These are phyloP conservation scores for Paraglomus occultum DNA, from an alignment of 192 early-diverging fungal genomes.

Conservation along the genomic window DNA sequence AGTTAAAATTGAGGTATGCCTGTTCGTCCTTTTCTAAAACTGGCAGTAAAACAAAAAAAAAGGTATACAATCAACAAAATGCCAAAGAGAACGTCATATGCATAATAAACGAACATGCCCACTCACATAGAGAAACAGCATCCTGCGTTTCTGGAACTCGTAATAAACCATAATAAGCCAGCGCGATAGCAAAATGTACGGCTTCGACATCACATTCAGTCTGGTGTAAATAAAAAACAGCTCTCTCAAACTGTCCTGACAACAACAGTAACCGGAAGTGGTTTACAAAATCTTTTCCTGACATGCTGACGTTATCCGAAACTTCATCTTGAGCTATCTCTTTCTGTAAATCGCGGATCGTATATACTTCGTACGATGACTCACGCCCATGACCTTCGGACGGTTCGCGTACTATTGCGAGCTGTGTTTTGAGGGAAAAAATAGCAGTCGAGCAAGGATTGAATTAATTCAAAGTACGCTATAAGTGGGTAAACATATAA, in stretches of 20 bases:
- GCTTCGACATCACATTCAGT: slow-evolving; percentile 73
- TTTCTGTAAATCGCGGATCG: no score
- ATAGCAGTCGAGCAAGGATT: background rate
- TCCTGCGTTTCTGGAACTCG: slow-evolving; percentile 60
- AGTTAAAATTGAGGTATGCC: slow-evolving; percentile 31
- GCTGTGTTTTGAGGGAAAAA: slow-evolving; percentile 25
- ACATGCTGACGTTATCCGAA: no score
- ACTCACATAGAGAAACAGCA: slow-evolving; percentile 36
- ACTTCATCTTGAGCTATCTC: no score
- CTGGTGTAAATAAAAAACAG: slow-evolving; percentile 70
- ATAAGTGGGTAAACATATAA: no score
- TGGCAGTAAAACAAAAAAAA: slow-evolving; percentile 48
- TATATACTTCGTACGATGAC: no score
- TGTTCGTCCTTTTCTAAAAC: slow-evolving; percentile 31
- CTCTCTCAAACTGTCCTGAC: slow-evolving; percentile 89
- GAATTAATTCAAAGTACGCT: background rate
- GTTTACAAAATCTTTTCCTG: slow-evolving; percentile 61
- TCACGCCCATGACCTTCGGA: slow-evolving; percentile 35
- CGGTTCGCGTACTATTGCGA: slow-evolving; percentile 70
- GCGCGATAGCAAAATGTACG: slow-evolving; percentile 84
- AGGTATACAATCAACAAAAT: slow-evolving; percentile 31
- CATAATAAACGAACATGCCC: slow-evolving; percentile 37
- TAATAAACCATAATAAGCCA: slow-evolving; percentile 79
- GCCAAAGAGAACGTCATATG: slow-evolving; percentile 34
- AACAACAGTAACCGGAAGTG: slow-evolving; percentile 84